Conservation (phyloP, 306 rosid species). For the Hylodesmum podocarpum region DNA sequence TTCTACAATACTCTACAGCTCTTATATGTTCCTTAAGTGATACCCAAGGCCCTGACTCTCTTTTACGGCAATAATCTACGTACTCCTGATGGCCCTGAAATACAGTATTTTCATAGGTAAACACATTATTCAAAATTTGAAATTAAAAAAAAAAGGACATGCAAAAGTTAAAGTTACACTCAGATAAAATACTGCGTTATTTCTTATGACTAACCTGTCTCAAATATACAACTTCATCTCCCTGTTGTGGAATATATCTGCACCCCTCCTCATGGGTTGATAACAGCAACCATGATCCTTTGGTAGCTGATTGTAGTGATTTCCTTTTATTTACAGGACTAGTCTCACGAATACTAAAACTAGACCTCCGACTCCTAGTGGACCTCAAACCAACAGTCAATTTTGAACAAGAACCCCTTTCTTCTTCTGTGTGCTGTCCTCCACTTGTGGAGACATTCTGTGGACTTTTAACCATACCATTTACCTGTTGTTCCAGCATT, state of each 20-base stretch:
- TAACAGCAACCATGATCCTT: slow-evolving; percentile 82
- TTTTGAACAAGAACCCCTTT: slow-evolving; percentile 71
- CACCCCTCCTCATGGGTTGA: slow-evolving; percentile 85
- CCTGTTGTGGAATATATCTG: slow-evolving; percentile 92
- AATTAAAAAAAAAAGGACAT: neutral
- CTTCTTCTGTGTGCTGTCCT: slow-evolving; percentile 55
- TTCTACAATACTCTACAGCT: slow-evolving; percentile 82
- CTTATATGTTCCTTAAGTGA: slow-evolving; percentile 55
- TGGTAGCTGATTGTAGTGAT: slow-evolving; percentile 53
- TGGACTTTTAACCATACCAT: slow-evolving; percentile 46
- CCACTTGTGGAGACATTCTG: slow-evolving; percentile 41
- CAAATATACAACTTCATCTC: slow-evolving; percentile 91
- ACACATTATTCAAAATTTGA: slow-evolving; percentile 15
- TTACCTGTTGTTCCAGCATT: slow-evolving; percentile 48
- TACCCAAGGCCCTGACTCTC: slow-evolving; percentile 79
- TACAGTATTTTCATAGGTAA: slow-evolving; percentile 22
- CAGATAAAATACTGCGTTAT: slow-evolving; percentile 4
- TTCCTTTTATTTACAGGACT: slow-evolving; percentile 63
- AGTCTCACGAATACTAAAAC: slow-evolving; percentile 47
- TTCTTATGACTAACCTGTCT: slow-evolving; percentile 66
- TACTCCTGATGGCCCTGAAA: slow-evolving; percentile 96
- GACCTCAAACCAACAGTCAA: slow-evolving; percentile 85
- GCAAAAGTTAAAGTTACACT: slow-evolving; percentile 1
- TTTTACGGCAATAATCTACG: slow-evolving; percentile 52
- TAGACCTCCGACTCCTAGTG: slow-evolving; percentile 72